Conservation (phyloP, 2,329 filamentous ascomycete species). For the Teratosphaeria gauchensis region DNA sequence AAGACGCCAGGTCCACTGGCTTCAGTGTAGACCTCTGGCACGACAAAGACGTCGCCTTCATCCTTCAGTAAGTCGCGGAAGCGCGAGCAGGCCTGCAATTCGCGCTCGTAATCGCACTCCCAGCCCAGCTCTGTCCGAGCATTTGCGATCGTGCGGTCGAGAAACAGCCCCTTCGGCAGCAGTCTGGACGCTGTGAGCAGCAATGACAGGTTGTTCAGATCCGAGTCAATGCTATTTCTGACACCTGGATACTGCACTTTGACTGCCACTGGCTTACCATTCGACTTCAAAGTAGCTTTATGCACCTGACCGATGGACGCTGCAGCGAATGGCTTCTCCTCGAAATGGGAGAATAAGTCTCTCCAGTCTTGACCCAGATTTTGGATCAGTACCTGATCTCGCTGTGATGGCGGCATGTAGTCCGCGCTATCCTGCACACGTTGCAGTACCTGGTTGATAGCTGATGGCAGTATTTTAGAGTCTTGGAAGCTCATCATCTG, state of each 20-base stretch:
- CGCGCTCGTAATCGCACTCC: slow-evolving; percentile 92
- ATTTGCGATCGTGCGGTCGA: slow-evolving; percentile 96
- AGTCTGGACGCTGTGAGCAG: slow-evolving; percentile 84
- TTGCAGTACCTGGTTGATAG: slow-evolving; percentile 82
- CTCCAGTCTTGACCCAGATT: slow-evolving; percentile 83
- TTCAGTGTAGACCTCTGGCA: slow-evolving; percentile 67
- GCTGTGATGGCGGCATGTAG: slow-evolving; percentile 94
- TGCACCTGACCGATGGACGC: slow-evolving; percentile 97
- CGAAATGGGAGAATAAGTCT: slow-evolving; percentile 71
- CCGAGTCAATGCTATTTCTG: slow-evolving; percentile 89
- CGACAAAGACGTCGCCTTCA: slow-evolving; percentile 63
- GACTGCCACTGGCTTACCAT: slow-evolving; percentile 70
- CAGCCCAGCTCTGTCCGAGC: slow-evolving; percentile 83
- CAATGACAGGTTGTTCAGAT: slow-evolving; percentile 85
- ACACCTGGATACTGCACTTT: slow-evolving; percentile 98
- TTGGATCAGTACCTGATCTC: slow-evolving; percentile 67
- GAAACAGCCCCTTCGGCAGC: slow-evolving; percentile 81
- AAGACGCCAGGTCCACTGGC: slow-evolving; percentile 79
- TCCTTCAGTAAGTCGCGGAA: slow-evolving; percentile 71
- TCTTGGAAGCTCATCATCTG: slow-evolving; percentile 99
- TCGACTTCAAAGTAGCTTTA: slow-evolving; percentile 67
- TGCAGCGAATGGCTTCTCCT: slow-evolving; percentile 85
- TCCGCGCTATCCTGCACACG: slow-evolving; percentile 93
- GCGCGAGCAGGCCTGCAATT: slow-evolving; percentile 68
- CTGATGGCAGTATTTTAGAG: slow-evolving; percentile 80